Conservation (phyloP, 2,329 filamentous ascomycete genomes). For the Penicillium nordicum region DNA sequence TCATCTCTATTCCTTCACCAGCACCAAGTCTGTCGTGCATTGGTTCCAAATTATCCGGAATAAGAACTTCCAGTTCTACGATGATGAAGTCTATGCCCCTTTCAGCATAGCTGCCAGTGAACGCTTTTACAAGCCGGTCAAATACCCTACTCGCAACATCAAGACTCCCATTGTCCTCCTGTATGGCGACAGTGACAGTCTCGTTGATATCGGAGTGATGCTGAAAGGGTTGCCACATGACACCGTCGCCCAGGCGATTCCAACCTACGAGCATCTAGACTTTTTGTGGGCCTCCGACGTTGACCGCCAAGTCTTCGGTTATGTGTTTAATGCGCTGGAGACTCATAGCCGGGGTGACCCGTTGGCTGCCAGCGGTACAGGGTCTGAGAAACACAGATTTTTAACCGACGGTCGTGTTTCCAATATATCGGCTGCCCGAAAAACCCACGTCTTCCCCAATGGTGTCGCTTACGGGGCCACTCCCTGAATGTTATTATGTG, state of each 20-base stretch:
- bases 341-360: slow-evolving; percentile 46
- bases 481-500: not conserved
- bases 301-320: slow-evolving; percentile 77
- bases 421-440: slow-evolving; percentile 15
- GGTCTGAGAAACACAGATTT: not conserved
- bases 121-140: slow-evolving; percentile 93
- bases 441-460: not conserved
- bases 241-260: slow-evolving; percentile 81
- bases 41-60: slow-evolving; percentile 99
- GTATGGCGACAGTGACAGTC: slow-evolving; percentile 88
- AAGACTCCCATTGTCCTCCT: slow-evolving; percentile 90
- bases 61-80: slow-evolving; percentile 96
- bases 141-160: slow-evolving; percentile 95
- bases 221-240: slow-evolving; percentile 78
- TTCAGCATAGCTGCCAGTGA: slow-evolving; percentile 66
- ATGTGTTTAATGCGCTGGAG: slow-evolving; percentile 85
- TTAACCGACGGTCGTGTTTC: slow-evolving; percentile 9
- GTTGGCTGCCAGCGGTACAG: not conserved
- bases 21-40: slow-evolving; percentile 93
- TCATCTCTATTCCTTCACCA: slow-evolving; percentile 94
- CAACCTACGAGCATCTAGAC: slow-evolving; percentile 94
- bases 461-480: not conserved
- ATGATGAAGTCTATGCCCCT: slow-evolving; percentile 83
- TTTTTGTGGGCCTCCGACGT: slow-evolving; percentile 92
- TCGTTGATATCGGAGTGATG: slow-evolving; percentile 94